These are phyloP conservation scores for Leishmania tropica DNA, from an alignment of 208 protist genomes.

Conservation along the genomic window DNA sequence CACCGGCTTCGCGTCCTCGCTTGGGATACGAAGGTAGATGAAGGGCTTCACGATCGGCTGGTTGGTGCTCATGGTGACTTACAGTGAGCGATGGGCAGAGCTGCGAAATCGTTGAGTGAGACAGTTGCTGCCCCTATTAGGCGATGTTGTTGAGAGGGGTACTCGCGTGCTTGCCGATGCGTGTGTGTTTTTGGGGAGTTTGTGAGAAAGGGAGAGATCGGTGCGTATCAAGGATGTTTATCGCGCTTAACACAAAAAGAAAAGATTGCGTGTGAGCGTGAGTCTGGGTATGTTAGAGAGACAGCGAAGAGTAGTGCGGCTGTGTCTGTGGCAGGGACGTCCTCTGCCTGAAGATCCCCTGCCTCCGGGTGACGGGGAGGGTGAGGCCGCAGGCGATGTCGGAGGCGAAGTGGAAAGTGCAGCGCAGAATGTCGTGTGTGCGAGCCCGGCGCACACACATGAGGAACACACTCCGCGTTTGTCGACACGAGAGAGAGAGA, in stretches of 20 bases:
- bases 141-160: neutral
- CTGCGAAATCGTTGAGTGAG: neutral
- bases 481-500: neutral
- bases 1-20: constrained; percentile 38
- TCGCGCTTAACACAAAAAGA: no score
- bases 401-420: neutral
- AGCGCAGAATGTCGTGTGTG: neutral
- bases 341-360: neutral
- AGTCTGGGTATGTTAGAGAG: neutral
- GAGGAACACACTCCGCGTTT: neutral
- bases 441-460: neutral
- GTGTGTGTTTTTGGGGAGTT: neutral
- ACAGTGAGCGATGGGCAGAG: neutral
- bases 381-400: neutral
- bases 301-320: neutral
- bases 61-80: constrained; percentile 20
- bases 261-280: no score
- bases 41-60: constrained; percentile 60
- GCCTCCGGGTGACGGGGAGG: neutral
- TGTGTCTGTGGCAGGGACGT: neutral
- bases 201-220: no score
- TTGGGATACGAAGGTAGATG: constrained; percentile 78
- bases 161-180: neutral
- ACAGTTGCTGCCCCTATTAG: neutral
- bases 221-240: no score